These are phyloP conservation scores for Populus simonii DNA, from an alignment of 345 rosid genomes.

Conservation along the genomic window DNA sequence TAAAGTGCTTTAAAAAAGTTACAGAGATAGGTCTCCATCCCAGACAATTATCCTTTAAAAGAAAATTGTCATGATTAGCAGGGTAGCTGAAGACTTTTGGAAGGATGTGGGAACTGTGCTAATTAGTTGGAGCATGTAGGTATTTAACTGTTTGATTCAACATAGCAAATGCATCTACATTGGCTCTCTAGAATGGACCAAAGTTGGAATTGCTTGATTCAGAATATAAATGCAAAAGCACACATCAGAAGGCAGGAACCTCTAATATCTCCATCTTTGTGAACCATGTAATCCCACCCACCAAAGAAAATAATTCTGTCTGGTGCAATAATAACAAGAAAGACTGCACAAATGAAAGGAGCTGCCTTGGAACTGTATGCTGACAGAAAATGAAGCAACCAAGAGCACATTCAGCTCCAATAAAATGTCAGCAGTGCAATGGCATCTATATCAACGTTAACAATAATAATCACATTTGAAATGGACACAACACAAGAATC, in stretches of 20 bases:
- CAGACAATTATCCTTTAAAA: background rate
- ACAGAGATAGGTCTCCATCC: background rate
- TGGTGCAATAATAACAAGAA: background rate
- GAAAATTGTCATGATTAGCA: background rate
- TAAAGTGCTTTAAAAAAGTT: background rate
- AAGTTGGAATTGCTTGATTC: background rate
- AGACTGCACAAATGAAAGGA: slow-evolving; percentile 1
- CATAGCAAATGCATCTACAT: background rate
- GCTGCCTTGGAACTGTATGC: background rate
- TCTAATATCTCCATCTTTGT: background rate
- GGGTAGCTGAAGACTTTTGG: background rate
- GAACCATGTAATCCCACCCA: background rate
- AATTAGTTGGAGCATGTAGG: background rate
- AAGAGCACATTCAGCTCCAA: slow-evolving; percentile 8
- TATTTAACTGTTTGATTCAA: background rate
- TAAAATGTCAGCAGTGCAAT: slow-evolving; percentile 9
- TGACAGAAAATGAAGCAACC: slow-evolving; percentile 11
- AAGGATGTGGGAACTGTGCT: background rate
- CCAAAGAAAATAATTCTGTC: background rate
- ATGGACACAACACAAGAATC: background rate
- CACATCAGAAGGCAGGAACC: slow-evolving; percentile 3
- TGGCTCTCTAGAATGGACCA: background rate
- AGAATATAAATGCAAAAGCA: background rate
- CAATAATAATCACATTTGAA: background rate
- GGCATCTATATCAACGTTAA: slow-evolving; percentile 4